Evolutionary conservation across 352 stramenopile species (phyloP).

Genomic region (Pythium pectinolyticum): DNA sequence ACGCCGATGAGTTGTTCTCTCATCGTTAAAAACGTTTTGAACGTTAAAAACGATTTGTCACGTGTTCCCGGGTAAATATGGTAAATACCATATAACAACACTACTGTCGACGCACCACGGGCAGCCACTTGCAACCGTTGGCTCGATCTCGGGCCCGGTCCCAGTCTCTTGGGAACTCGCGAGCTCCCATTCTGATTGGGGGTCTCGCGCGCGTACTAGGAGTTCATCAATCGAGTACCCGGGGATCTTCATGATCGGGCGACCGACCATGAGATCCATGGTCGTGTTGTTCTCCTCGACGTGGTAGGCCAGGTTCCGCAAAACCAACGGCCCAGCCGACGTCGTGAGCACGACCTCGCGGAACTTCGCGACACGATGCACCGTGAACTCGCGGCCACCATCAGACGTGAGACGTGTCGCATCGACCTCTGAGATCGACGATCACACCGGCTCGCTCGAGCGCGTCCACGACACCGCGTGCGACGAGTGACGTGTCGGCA

Average conservation of each 20-base stretch:
- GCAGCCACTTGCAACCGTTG: no score
- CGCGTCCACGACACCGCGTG: conserved; percentile 9
- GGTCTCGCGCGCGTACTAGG: neutral
- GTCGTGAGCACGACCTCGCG: conserved; percentile 9
- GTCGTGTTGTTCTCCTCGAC: conserved; percentile 1
- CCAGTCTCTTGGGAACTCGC: neutral
- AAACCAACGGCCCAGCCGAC: conserved; percentile 14
- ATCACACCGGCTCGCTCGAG: neutral
- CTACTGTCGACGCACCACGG: no score
- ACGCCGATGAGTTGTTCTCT: no score
- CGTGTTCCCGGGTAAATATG: no score
- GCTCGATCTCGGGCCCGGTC: neutral
- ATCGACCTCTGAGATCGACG: neutral
- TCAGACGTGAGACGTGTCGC: neutral
- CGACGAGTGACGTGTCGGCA: conserved; percentile 11
- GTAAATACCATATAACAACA: no score
- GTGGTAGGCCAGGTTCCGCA: conserved; percentile 3
- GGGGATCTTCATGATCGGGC: conserved; percentile 17
- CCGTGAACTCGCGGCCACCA: neutral
- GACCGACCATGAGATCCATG: conserved; percentile 8
- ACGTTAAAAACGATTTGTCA: no score
- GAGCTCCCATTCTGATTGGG: conserved; percentile 2
- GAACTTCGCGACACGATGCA: conserved; percentile 1
- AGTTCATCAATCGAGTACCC: conserved; percentile 18
- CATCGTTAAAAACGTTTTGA: no score